These are phyloP conservation scores for Biscogniauxia sp. DNA, from an alignment of 2,329 filamentous ascomycete genomes.

Conservation along the genomic window DNA sequence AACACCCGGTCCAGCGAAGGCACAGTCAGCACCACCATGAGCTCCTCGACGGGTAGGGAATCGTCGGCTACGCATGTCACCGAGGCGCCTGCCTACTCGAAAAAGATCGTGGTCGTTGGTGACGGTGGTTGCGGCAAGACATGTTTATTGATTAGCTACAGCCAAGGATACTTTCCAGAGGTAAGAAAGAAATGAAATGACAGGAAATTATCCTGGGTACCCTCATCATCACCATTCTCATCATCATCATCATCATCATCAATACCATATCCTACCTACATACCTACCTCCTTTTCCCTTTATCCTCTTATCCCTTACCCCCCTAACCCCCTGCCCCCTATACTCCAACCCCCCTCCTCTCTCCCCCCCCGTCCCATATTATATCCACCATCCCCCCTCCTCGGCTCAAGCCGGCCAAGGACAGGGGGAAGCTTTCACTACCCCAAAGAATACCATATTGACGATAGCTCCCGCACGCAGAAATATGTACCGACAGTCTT, in stretches of 20 bases:
- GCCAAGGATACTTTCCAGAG: constrained; percentile 98
- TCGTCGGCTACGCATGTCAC: constrained; percentile 83
- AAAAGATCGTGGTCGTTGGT: constrained; percentile 98
- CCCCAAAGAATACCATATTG: background rate
- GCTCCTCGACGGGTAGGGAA: constrained; percentile 70
- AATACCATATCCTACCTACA: too few species aligned
- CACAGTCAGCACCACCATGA: constrained; percentile 82
- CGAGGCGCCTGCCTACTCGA: constrained; percentile 89
- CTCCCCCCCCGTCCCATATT: too few species aligned
- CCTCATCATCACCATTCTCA: background rate
- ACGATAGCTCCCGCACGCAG: constrained; percentile 44
- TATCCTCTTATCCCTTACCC: constrained; percentile 3
- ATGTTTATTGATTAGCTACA: constrained; percentile 97
- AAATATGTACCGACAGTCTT: constrained; percentile 99
- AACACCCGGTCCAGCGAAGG: constrained; percentile 76
- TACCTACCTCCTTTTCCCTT: constrained; percentile 1
- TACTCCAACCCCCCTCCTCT: background rate
- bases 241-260: background rate
- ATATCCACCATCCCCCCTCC: too few species aligned
- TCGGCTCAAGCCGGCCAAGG: too few species aligned
- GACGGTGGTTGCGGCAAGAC: constrained; percentile 99
- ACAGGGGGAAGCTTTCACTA: too few species aligned
- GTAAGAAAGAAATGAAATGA: constrained; percentile 54
- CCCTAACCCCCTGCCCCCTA: background rate
- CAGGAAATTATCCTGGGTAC: constrained; percentile 1